Conservation (phyloP, 345 rosid species). For the Lepidium sativum region DNA sequence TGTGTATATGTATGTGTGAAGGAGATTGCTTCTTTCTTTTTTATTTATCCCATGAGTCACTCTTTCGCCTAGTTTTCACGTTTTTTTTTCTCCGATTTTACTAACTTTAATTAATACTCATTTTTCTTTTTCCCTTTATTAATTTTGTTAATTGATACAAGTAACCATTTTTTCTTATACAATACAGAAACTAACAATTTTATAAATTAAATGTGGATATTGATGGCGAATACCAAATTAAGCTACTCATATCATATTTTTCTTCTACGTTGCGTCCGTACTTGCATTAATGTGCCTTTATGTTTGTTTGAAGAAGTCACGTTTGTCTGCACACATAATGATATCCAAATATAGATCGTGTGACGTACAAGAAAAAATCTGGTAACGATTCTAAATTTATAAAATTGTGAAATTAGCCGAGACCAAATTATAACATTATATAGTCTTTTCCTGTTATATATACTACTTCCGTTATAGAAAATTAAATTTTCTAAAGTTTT, state of each 20-base stretch:
- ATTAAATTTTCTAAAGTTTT: no score
- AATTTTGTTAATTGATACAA: no score
- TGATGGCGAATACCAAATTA: not conserved
- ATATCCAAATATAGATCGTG: not conserved
- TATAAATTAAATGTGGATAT: not conserved
- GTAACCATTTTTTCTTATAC: no score
- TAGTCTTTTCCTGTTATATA: not conserved
- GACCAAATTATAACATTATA: not conserved
- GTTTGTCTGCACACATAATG: slow-evolving; percentile 1
- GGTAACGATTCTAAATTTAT: not conserved
- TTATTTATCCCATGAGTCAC: slow-evolving; percentile 17
- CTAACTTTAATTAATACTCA: no score
- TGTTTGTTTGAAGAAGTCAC: slow-evolving; percentile 6
- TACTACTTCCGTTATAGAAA: no score
- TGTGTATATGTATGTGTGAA: slow-evolving; percentile 2
- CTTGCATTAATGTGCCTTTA: not conserved
- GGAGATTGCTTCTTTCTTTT: slow-evolving; percentile 15
- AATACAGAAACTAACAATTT: no score
- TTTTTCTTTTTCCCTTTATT: no score
- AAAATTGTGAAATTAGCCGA: not conserved
- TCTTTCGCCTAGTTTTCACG: slow-evolving; percentile 4
- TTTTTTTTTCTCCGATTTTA: no score
- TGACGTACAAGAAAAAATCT: not conserved
- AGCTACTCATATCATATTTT: not conserved
- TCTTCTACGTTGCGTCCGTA: not conserved